A percentile compares a stretch with the other conserved stretches of the same genome.
Evolutionary conservation across 2,329 filamentous ascomycete species (phyloP).

Genomic region (Lecanicillium sp.): DNA sequence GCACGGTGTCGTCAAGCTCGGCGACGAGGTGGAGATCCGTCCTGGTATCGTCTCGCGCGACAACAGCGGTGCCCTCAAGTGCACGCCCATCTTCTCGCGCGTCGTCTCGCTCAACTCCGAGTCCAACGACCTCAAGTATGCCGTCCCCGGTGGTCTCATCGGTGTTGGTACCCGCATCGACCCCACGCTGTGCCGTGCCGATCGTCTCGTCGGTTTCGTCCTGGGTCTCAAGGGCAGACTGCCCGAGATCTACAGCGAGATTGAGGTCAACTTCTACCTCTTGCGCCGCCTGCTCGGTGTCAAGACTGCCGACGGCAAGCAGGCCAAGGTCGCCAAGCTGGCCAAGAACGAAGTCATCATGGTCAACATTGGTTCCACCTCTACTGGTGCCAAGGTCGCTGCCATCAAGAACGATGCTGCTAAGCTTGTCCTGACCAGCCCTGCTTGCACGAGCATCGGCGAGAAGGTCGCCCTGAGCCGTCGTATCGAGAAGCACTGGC

Average conservation of each 20-base stretch:
- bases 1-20: conserved; percentile 92
- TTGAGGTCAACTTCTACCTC: conserved; percentile 99
- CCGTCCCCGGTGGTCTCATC: conserved; percentile 93
- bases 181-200: conserved; percentile 94
- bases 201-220: conserved; percentile 97
- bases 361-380: conserved; percentile 98
- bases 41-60: conserved; percentile 98
- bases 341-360: conserved; percentile 98
- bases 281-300: conserved; percentile 91
- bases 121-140: conserved; percentile 97
- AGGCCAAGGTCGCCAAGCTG: conserved; percentile 97
- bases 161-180: conserved; percentile 97
- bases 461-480: conserved; percentile 96
- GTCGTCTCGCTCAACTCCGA: conserved; percentile 95
- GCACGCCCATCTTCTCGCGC: conserved; percentile 92
- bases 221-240: conserved; percentile 89
- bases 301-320: conserved; percentile 95
- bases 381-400: conserved; percentile 93
- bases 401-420: conserved; percentile 97
- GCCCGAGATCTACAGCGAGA: conserved; percentile 94
- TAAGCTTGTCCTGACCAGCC: conserved; percentile 85
- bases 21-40: conserved; percentile 96
- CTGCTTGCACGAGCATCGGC: conserved; percentile 92
- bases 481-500: conserved; percentile 99
- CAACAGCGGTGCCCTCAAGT: conserved; percentile 87